These are phyloP conservation scores for Globisporangium parvum DNA, from an alignment of 352 stramenopile genomes.

Conservation along the genomic window DNA sequence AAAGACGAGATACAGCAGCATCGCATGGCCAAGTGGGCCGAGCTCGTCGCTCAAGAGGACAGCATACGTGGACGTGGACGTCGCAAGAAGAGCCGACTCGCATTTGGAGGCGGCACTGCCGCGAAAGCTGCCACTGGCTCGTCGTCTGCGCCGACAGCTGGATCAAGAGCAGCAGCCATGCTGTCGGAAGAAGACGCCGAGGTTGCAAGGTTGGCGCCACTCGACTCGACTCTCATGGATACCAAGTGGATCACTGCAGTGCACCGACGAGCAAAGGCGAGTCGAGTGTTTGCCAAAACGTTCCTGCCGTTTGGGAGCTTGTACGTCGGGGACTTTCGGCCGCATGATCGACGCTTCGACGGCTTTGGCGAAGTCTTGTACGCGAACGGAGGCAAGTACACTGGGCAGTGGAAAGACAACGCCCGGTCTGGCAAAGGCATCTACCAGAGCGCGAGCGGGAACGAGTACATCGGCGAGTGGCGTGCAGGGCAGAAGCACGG, in stretches of 20 bases:
- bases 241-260: conserved; percentile 55
- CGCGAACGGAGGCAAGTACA: conserved; percentile 73
- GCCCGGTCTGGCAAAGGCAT: conserved; percentile 64
- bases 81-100: conserved; percentile 30
- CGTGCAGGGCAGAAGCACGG: conserved; percentile 72
- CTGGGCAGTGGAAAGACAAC: conserved; percentile 72
- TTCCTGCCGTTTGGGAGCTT: conserved; percentile 58
- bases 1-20: conserved; percentile 57
- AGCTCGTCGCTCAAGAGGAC: conserved; percentile 31
- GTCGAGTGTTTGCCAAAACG: conserved; percentile 53
- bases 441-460: conserved; percentile 47
- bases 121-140: not conserved
- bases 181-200: conserved; percentile 13
- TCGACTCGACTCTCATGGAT: conserved; percentile 28
- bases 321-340: conserved; percentile 69
- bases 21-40: conserved; percentile 57
- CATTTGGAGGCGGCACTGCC: conserved; percentile 18
- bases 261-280: conserved; percentile 23
- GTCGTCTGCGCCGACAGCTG: not conserved
- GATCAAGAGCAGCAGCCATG: no score
- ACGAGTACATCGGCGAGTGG: conserved; percentile 75
- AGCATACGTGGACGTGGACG: conserved; percentile 14
- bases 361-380: conserved; percentile 87
- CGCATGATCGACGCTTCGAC: conserved; percentile 41
- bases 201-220: conserved; percentile 9